phyloP scores from a whole-genome alignment of 2,329 filamentous ascomycete genomes.

The Cyclaneusma minus region DNA sequence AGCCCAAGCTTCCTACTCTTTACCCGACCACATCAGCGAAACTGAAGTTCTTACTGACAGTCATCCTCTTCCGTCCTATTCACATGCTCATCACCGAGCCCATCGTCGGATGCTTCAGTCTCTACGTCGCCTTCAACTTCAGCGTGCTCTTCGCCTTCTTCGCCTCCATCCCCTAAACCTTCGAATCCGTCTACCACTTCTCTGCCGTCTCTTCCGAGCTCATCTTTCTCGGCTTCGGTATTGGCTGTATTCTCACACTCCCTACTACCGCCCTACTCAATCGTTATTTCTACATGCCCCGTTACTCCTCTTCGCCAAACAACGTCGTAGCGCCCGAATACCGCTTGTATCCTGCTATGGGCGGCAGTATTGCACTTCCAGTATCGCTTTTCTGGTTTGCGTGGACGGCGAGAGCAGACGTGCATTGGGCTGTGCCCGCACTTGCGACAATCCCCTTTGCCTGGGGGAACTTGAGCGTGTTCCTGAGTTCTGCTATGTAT shows the following conservation, averaged over 20 bases:
- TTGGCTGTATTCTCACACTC: constrained; percentile 27
- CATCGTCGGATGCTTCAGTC: constrained; percentile 36
- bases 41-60: background rate
- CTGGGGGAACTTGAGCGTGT: constrained; percentile 44
- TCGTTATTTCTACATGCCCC: constrained; percentile 22
- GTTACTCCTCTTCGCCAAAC: constrained; percentile 5
- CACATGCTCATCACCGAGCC: constrained; percentile 47
- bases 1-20: no score
- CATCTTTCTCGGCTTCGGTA: constrained; percentile 30
- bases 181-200: constrained; percentile 26
- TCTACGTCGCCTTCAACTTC: constrained; percentile 32
- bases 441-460: constrained; percentile 39
- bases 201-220: constrained; percentile 36
- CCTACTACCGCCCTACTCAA: constrained; percentile 26
- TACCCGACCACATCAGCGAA: constrained; percentile 11
- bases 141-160: constrained; percentile 35
- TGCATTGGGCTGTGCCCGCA: constrained; percentile 34
- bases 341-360: constrained; percentile 40
- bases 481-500: constrained; percentile 31
- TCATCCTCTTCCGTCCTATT: constrained; percentile 34
- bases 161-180: constrained; percentile 29
- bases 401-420: constrained; percentile 31
- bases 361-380: constrained; percentile 35
- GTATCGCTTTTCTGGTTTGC: constrained; percentile 43
- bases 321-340: constrained; percentile 32